Percentiles rank a stretch among this genome's conserved stretches.
Conservation (phyloP, 306 rosid genomes). For the Abrus pulchellus region DNA sequence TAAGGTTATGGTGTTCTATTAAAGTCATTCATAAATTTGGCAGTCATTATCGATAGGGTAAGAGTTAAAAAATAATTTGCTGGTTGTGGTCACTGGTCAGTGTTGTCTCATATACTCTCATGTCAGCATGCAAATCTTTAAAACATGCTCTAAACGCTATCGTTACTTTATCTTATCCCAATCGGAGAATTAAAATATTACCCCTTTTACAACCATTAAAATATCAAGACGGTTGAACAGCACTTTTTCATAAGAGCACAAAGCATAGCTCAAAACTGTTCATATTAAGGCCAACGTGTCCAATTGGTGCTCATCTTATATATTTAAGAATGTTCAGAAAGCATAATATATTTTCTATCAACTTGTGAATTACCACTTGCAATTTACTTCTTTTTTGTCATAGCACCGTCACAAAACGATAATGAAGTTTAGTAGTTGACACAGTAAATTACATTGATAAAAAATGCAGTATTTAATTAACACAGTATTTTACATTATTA, state of each 20-base stretch:
- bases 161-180: no score
- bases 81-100: no score
- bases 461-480: background rate
- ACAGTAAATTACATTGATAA: background rate
- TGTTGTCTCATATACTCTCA: no score
- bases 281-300: background rate
- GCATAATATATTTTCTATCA: background rate
- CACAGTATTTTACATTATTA: no score
- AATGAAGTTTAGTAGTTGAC: background rate
- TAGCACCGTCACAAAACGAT: background rate
- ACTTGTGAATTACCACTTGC: background rate
- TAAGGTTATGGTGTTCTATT: no score
- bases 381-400: background rate
- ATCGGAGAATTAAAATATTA: no score
- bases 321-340: background rate
- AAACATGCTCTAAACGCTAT: no score
- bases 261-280: slow-evolving; percentile 1
- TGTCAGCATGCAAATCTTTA: no score
- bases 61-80: no score
- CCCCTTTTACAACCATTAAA: background rate
- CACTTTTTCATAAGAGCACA: background rate
- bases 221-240: background rate
- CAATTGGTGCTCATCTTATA: background rate
- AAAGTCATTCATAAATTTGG: no score
- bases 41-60: no score